phyloP scores from a whole-genome alignment of 345 rosid genomes.

The Rhizophora mangle region DNA sequence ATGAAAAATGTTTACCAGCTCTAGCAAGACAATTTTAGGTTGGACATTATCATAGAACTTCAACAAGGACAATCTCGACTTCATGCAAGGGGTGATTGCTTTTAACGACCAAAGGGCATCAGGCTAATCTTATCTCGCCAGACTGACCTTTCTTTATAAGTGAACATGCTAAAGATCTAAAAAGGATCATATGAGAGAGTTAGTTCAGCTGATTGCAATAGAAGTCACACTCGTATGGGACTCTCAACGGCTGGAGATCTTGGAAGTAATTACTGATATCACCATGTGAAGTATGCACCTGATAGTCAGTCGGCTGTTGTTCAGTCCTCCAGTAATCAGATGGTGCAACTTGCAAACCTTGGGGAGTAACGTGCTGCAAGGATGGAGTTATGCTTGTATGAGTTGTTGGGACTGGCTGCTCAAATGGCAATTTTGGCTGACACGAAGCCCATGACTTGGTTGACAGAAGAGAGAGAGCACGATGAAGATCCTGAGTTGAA shows the following conservation, averaged over 20 bases:
- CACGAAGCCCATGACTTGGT: slow-evolving; percentile 52
- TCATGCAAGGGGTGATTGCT: too few relatives aligned
- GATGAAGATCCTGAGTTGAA: slow-evolving; percentile 58
- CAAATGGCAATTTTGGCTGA: slow-evolving; percentile 47
- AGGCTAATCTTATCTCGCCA: too few relatives aligned
- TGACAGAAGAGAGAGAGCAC: slow-evolving; percentile 99
- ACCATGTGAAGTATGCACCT: slow-evolving; percentile 23
- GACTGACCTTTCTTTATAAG: slow-evolving; percentile 3
- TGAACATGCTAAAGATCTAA: neutral
- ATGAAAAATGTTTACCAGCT: too few relatives aligned
- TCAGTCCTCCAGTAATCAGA: slow-evolving; percentile 44
- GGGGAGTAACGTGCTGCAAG: slow-evolving; percentile 24
- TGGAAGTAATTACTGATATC: slow-evolving; percentile 36
- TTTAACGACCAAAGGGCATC: too few relatives aligned
- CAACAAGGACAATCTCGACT: too few relatives aligned
- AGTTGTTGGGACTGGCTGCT: slow-evolving; percentile 29
- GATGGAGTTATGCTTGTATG: slow-evolving; percentile 32
- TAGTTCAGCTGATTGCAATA: slow-evolving; percentile 46
- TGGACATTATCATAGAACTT: too few relatives aligned
- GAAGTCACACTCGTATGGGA: slow-evolving; percentile 40
- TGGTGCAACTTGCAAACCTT: slow-evolving; percentile 26
- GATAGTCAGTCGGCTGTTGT: slow-evolving; percentile 28
- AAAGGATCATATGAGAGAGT: slow-evolving; percentile 2
- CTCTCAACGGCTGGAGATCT: slow-evolving; percentile 40
- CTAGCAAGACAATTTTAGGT: too few relatives aligned